phyloP scores from a whole-genome alignment of 805 yeast genomes.

The Isabelozyma rhagii region DNA sequence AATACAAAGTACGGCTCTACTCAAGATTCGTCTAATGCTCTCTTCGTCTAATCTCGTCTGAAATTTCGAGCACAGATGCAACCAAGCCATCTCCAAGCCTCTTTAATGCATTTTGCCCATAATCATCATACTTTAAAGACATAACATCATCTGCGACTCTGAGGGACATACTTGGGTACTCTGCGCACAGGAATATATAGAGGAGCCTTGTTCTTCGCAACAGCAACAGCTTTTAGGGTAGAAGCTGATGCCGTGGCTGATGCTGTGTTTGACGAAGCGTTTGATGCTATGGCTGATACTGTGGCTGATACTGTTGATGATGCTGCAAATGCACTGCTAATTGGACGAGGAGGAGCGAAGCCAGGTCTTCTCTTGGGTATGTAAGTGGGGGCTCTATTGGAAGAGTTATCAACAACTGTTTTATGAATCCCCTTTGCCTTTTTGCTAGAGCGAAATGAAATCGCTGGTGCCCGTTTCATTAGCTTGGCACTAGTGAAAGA shows the following conservation, averaged over 20 bases:
- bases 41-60: too few relatives aligned
- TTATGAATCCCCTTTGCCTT: background rate
- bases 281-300: too few relatives aligned
- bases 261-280: too few relatives aligned
- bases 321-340: background rate
- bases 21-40: too few relatives aligned
- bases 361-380: slow-evolving; percentile 15
- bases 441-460: background rate
- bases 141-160: background rate
- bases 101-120: background rate
- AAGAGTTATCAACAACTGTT: background rate
- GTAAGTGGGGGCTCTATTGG: slow-evolving; percentile 29
- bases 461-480: background rate
- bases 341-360: background rate
- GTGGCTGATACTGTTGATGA: background rate
- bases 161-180: background rate
- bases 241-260: background rate
- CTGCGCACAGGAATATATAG: slow-evolving; percentile 4
- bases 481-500: background rate
- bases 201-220: slow-evolving; percentile 3
- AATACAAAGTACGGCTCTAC: too few relatives aligned
- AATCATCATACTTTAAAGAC: background rate
- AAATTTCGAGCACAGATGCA: too few relatives aligned
- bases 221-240: too few relatives aligned
- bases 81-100: too few relatives aligned